phyloP scores from a whole-genome alignment of 768 basidiomycete species.

The Termitomyces sp. region DNA sequence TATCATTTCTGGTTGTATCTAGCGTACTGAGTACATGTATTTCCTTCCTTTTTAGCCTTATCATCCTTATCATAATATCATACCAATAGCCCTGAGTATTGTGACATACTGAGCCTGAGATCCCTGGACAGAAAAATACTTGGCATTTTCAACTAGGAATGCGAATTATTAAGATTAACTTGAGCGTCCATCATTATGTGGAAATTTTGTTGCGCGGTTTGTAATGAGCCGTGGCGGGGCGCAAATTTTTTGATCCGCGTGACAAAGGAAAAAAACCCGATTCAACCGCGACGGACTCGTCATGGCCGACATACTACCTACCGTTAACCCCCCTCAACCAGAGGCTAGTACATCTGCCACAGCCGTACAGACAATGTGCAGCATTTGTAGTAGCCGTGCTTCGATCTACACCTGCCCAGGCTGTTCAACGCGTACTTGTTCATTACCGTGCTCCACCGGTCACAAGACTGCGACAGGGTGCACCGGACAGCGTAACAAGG shows the following conservation, averaged over 20 bases:
- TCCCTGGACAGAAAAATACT: too few species aligned
- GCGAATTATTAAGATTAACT: too few species aligned
- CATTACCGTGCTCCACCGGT: constrained; percentile 55
- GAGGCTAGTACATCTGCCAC: constrained; percentile 12
- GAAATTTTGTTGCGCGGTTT: too few species aligned
- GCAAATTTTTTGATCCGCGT: background rate
- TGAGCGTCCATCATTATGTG: background rate
- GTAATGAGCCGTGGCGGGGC: background rate
- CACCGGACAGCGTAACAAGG: constrained; percentile 69
- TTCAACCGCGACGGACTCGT: background rate
- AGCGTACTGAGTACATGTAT: background rate
- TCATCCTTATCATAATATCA: background rate
- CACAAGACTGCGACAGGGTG: constrained; percentile 65
- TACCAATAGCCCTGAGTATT: background rate
- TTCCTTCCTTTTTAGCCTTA: background rate
- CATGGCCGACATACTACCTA: constrained; percentile 8
- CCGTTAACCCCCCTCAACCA: background rate
- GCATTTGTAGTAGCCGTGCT: constrained; percentile 37
- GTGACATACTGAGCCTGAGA: too few species aligned
- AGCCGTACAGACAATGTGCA: constrained; percentile 31
- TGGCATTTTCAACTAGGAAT: too few species aligned
- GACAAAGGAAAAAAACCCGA: background rate
- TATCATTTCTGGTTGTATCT: background rate
- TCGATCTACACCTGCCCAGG: constrained; percentile 79
- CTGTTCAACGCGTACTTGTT: constrained; percentile 69